These are phyloP conservation scores for Cercospora zeae-maydis DNA, from an alignment of 2,329 filamentous ascomycete species.

Conservation along the genomic window DNA sequence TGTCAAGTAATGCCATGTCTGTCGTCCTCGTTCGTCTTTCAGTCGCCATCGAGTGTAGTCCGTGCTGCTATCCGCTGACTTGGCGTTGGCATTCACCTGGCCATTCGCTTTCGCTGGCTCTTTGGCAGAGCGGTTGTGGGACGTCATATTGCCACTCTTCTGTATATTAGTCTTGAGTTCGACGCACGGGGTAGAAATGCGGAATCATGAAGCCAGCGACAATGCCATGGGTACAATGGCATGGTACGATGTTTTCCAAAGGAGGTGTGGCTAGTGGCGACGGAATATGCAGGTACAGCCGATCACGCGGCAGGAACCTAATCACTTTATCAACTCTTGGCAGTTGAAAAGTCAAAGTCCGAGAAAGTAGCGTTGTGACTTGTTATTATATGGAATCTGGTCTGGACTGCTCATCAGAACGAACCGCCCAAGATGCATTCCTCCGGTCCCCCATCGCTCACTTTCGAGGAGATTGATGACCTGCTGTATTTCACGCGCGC, in stretches of 20 bases:
- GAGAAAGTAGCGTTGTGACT: neutral
- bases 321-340: neutral
- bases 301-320: constrained; percentile 5
- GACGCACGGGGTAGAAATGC: neutral
- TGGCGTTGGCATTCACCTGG: constrained; percentile 24
- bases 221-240: neutral
- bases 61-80: constrained; percentile 46
- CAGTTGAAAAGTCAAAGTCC: neutral
- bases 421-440: constrained; percentile 10
- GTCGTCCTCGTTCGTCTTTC: constrained; percentile 74
- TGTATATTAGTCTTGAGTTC: neutral
- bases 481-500: constrained; percentile 80
- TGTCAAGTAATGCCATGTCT: constrained; percentile 89
- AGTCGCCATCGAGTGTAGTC: constrained; percentile 83
- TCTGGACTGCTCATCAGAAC: neutral
- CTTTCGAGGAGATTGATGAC: constrained; percentile 83
- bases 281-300: constrained; percentile 7
- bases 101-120: constrained; percentile 9
- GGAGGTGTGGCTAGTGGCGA: constrained; percentile 1
- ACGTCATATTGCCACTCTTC: constrained; percentile 6
- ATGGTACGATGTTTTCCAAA: constrained; percentile 9
- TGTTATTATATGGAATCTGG: neutral
- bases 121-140: constrained; percentile 10
- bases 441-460: constrained; percentile 42
- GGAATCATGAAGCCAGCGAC: neutral